Evolutionary conservation across 1,284 basidiomycete species (phyloP), one percentile per base, ranked within the genome.

Genomic region (Malassezia arunalokei): DNA sequence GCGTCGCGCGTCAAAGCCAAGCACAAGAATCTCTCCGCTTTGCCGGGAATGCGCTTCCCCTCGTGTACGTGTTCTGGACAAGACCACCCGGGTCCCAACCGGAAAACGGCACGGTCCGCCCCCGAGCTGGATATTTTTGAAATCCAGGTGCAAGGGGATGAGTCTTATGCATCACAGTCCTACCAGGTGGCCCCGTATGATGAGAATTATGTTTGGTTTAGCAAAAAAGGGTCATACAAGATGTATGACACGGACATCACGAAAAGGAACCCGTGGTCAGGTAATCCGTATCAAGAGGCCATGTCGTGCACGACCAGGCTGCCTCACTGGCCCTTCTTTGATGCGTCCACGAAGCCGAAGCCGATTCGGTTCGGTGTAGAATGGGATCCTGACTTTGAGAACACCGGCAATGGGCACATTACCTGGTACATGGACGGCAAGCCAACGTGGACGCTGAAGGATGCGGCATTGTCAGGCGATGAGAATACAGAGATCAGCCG

Each of bases 121-220:
- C 73, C 73, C 6, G 73, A 74, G 54, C 55, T 74, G 32, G 73
- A 74, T 43, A 62, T 74, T 17, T 62, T 71, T 43, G 71, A 74
- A 53, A 65, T 68, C 5, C 78, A 82, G 60, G 77, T 76, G 79
- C 75, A 82, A 81, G 38, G 54, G 11, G 71, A 57, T 55, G n/a
- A 9, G 30, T 62, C 63, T 29, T 61, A 58, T 32, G 69, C 65
- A 3, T 73, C 68, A 55, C 60, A 66, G 55, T 71, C 71, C n/a
- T 58, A 66, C 33, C 72, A 74, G 51, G 56, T 66, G 20, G 73
- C 70, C 1, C 73, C 73, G 8, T 74, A 71, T 43, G 68, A 71
- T 49, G 49, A 58, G 20, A 56, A 55, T 15, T 69, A 68, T 48
- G 52, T 55, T 7, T 71, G 70, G 67, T 56, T 60, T 47, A 50